These are phyloP conservation scores for Senecio squalidus DNA, from an alignment of 140 eudicot genomes.

Conservation along the genomic window DNA sequence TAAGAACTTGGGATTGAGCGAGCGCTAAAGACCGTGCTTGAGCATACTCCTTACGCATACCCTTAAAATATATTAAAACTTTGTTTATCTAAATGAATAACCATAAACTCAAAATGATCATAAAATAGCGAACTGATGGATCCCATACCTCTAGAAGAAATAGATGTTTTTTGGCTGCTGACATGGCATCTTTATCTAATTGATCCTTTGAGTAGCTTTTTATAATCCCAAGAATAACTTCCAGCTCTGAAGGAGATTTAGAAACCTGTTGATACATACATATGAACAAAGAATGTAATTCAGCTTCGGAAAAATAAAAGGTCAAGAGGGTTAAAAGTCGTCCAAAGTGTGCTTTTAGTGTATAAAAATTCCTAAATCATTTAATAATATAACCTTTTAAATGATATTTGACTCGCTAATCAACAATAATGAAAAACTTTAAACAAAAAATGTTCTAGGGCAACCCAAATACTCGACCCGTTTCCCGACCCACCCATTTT, in stretches of 20 bases:
- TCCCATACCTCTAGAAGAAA: slow-evolving; percentile 77
- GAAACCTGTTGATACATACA: slow-evolving; percentile 56
- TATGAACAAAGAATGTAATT: slow-evolving; percentile 3
- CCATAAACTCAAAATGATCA: no score
- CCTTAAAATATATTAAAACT: slow-evolving; percentile 28
- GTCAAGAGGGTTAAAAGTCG: no score
- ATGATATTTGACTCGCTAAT: neutral
- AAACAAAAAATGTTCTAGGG: neutral
- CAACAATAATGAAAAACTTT: neutral
- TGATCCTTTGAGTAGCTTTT: slow-evolving; percentile 60
- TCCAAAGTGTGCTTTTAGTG: no score
- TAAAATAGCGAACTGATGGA: slow-evolving; percentile 4
- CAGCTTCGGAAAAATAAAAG: neutral
- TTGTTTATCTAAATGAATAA: neutral
- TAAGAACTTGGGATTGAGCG: slow-evolving; percentile 91
- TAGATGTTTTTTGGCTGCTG: slow-evolving; percentile 67
- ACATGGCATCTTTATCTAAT: slow-evolving; percentile 50
- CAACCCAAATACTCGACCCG: slow-evolving; percentile 1
- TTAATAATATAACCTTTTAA: neutral
- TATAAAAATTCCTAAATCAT: no score
- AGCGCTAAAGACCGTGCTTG: slow-evolving; percentile 80
- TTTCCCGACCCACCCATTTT: neutral
- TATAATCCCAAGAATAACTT: slow-evolving; percentile 72
- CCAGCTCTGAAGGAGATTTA: slow-evolving; percentile 89
- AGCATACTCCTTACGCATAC: slow-evolving; percentile 91